phyloP scores from a whole-genome alignment of 2,329 filamentous ascomycete species.

The Ascosphaera apis region DNA sequence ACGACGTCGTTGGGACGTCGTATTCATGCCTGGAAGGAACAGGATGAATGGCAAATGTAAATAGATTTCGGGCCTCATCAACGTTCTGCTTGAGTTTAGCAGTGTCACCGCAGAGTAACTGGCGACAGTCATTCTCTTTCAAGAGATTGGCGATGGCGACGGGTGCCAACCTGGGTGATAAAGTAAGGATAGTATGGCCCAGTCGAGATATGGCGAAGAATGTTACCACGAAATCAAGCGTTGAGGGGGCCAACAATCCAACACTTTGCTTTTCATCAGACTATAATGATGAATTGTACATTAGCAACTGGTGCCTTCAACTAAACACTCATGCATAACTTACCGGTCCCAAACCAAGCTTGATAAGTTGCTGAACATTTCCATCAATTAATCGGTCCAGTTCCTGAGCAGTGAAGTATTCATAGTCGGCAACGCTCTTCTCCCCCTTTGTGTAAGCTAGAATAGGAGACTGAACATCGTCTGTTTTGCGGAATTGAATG shows the following conservation, averaged over 20 bases:
- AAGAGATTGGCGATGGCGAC: conserved; percentile 28
- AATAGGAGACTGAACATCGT: conserved; percentile 18
- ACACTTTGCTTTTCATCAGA: too few species aligned
- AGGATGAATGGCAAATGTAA: not conserved
- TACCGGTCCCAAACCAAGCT: too few species aligned
- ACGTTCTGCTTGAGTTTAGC: too few species aligned
- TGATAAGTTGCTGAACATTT: too few species aligned
- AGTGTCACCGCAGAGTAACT: conserved; percentile 13
- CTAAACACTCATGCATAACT: too few species aligned
- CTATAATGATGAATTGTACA: too few species aligned
- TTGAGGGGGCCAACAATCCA: conserved; percentile 29
- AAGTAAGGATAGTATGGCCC: conserved; percentile 30
- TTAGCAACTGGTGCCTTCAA: too few species aligned
- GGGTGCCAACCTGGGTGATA: conserved; percentile 30
- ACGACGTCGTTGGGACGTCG: conserved; percentile 5
- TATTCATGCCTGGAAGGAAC: not conserved
- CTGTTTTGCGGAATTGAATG: conserved; percentile 17
- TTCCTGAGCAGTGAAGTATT: conserved; percentile 19
- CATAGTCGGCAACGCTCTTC: conserved; percentile 14
- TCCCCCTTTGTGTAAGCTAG: conserved; percentile 18
- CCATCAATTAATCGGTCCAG: conserved; percentile 21
- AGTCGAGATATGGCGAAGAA: conserved; percentile 31
- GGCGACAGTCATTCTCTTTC: conserved; percentile 18
- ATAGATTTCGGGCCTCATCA: not conserved
- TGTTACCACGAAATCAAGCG: conserved; percentile 31